Base-by-base conservation (phyloP, 306 rosid genomes). In the Trifolium subterraneum region DNA sequence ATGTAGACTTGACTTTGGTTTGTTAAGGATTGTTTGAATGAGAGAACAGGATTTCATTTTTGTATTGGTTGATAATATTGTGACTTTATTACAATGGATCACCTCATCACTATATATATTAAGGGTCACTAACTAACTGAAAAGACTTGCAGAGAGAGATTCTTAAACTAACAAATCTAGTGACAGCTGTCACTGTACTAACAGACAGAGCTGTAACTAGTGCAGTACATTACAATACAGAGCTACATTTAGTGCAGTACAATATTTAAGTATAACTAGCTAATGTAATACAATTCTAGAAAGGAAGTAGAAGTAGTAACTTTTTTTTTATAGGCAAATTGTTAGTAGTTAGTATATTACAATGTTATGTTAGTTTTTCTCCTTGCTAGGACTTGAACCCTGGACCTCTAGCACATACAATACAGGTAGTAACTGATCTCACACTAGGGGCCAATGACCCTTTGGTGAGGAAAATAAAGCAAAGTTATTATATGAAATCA, bases 1-100 rank as follows among this genome's bases (percentile, higher is more conserved):
- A 1, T 18, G 11, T 27, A 29, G 52, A 51, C 42, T 29, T 27
- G 73, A 60, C 19, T 59, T 73, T 14, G 59, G 7, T 68, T 74
- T 80, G 42, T 18, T 36, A 27, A 7, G 39, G n/a, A 54, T 7
- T 54, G 60, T 20, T 20, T 54, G 29, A 54, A 9, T 20, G 60
- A 54, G 60, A 19, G 14, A 52, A 18, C 27, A 52, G 10, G 27
- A 52, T 19, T 52, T 52, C 59, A 52, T 18, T 52, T 52, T 52
- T 19, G 27, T 19, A 19, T 52, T 19, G 59, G 18, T 14, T 19
- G 59, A 3, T 52, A 52, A 18, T 52, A 52, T 9, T 52, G 10
- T 52, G 11, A 18, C 27, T 8, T 10, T 27, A 52, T 52, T 52
- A 19, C 59, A 18, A 19, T 52, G 27, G 16, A 16, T 50, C 8